Percentiles rank a stretch among this genome's conserved stretches.
phyloP scores from a whole-genome alignment of 139 green algal species.

The Haematococcus lacustris region DNA sequence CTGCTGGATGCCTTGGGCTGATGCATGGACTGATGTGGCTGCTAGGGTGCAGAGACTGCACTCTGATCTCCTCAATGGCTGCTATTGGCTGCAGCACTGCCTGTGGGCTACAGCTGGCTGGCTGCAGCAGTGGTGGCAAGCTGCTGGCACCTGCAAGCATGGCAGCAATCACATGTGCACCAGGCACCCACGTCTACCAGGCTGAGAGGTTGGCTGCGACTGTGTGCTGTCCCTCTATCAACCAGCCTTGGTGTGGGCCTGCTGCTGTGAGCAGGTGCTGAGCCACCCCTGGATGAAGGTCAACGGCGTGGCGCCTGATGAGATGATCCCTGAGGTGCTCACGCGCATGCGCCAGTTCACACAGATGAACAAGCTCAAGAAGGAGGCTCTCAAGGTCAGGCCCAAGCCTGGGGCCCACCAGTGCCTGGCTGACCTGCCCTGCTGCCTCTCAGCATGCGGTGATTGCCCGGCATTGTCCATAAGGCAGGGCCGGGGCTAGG shows the following conservation, averaged over 20 bases:
- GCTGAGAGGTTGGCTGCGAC: not conserved
- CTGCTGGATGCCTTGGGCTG: not conserved
- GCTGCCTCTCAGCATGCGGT: not conserved
- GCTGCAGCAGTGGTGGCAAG: not conserved
- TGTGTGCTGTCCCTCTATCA: not conserved
- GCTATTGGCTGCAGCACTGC: not conserved
- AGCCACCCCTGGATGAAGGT: constrained; percentile 89
- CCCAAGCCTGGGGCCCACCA: not conserved
- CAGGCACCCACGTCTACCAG: too few relatives aligned
- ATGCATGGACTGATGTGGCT: not conserved
- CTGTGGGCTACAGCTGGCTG: not conserved
- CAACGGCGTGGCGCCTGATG: constrained; percentile 70
- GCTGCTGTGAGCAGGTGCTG: constrained; percentile 37
- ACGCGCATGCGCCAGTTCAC: constrained; percentile 67
- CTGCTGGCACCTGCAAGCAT: too few relatives aligned
- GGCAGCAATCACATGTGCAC: too few relatives aligned
- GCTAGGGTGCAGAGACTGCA: not conserved
- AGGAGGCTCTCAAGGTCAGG: constrained; percentile 75
- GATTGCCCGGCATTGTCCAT: too few relatives aligned
- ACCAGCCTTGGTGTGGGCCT: not conserved
- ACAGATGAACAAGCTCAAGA: constrained; percentile 92
- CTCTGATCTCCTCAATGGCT: not conserved
- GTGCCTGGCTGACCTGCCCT: not conserved
- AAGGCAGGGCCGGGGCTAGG: too few relatives aligned
- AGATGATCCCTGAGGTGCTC: constrained; percentile 59